Percentiles rank a stretch among this genome's conserved stretches.
phyloP scores from a whole-genome alignment of 106 monocot genomes.

The Dendrobium huoshanense region DNA sequence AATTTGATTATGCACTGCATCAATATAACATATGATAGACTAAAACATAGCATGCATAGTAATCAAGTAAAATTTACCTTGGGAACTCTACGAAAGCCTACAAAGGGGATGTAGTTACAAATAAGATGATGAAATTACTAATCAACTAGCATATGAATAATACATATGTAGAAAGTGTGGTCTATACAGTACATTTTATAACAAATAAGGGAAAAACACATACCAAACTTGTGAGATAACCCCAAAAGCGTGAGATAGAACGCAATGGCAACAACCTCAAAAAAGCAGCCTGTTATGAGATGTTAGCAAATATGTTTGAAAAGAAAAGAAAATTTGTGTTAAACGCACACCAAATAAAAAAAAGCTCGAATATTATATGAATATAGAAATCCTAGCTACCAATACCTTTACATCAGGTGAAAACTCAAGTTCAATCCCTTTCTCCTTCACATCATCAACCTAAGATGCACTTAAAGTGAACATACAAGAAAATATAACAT shows the following conservation, averaged over 20 bases:
- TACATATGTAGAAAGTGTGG: not conserved
- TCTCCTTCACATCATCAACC: slow-evolving; percentile 82
- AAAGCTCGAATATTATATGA: not conserved
- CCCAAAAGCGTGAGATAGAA: slow-evolving; percentile 81
- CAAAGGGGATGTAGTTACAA: not conserved
- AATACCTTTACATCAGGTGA: slow-evolving; percentile 81
- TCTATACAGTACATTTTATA: not conserved
- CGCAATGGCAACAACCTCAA: slow-evolving; percentile 79
- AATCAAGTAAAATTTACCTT: not conserved
- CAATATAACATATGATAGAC: not conserved
- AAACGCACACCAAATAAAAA: not conserved
- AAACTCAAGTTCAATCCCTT: slow-evolving; percentile 82
- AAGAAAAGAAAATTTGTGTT: slow-evolving; percentile 9
- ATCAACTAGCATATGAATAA: not conserved
- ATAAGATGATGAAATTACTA: not conserved
- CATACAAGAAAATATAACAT: not conserved
- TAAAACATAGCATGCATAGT: not conserved
- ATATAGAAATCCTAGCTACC: not conserved
- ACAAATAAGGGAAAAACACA: slow-evolving; percentile 12
- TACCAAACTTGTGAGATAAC: slow-evolving; percentile 58
- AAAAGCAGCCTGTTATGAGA: slow-evolving; percentile 67
- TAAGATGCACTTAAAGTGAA: slow-evolving; percentile 14
- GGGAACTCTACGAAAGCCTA: not conserved
- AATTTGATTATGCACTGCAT: no score
- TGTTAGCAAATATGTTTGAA: not conserved